Conservation (phyloP, 2,329 filamentous ascomycete genomes). For the Mollisiaceae sp. region DNA sequence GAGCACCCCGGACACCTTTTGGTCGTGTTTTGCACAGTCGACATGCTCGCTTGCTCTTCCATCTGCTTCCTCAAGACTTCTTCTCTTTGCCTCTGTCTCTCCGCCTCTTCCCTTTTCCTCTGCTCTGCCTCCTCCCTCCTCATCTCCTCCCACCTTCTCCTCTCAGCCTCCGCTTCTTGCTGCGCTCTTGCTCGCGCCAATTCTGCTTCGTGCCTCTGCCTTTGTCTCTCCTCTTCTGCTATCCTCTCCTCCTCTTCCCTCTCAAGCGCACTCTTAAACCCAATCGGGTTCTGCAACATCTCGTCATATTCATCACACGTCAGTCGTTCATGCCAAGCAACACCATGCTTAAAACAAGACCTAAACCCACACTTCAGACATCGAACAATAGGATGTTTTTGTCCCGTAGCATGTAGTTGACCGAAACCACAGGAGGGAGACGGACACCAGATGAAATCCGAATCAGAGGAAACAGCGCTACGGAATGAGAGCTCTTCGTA, state of each 20-base stretch:
- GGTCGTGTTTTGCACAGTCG: slow-evolving; percentile 22
- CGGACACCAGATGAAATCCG: slow-evolving; percentile 28
- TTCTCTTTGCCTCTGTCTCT: slow-evolving; percentile 19
- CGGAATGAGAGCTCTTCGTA: slow-evolving; percentile 28
- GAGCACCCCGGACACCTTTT: slow-evolving; percentile 22
- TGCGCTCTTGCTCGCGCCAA: slow-evolving; percentile 8
- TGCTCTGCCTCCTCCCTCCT: background rate
- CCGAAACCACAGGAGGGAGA: slow-evolving; percentile 25
- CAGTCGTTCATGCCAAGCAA: slow-evolving; percentile 24
- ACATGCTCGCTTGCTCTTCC: slow-evolving; percentile 5
- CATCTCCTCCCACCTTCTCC: background rate
- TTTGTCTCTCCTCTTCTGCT: slow-evolving; percentile 21
- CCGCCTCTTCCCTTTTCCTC: background rate
- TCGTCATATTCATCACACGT: slow-evolving; percentile 30
- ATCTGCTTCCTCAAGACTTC: slow-evolving; percentile 1
- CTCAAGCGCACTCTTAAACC: slow-evolving; percentile 18
- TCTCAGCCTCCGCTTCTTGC: slow-evolving; percentile 10
- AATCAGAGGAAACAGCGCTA: slow-evolving; percentile 15
- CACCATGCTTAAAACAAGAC: slow-evolving; percentile 25
- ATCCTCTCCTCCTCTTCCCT: slow-evolving; percentile 17
- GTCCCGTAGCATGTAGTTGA: slow-evolving; percentile 23
- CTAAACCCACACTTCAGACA: slow-evolving; percentile 25
- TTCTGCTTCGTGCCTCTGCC: slow-evolving; percentile 10
- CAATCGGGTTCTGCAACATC: slow-evolving; percentile 24
- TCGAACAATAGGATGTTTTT: slow-evolving; percentile 19